Conservation (phyloP, 352 stramenopile species). For the Globisporangium iwayamae region DNA sequence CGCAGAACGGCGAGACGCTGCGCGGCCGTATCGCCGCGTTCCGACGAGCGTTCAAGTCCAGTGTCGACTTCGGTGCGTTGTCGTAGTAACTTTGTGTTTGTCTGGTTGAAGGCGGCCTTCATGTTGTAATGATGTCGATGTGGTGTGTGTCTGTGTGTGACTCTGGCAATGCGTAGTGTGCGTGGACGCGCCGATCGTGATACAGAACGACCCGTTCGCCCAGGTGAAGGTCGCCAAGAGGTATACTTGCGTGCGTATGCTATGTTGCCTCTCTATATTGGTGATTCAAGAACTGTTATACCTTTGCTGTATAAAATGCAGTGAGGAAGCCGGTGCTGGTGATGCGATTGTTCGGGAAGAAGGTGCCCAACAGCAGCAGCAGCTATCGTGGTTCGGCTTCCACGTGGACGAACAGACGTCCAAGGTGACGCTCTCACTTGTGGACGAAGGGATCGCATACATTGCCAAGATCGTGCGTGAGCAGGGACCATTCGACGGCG, state of each 20-base stretch:
- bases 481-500: slow-evolving; percentile 80
- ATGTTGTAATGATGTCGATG: neutral
- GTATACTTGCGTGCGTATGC: slow-evolving; percentile 22
- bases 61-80: slow-evolving; percentile 71
- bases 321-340: neutral
- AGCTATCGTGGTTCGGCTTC: slow-evolving; percentile 80
- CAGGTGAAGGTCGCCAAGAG: slow-evolving; percentile 40
- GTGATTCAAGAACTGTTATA: neutral
- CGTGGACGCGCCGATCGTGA: slow-evolving; percentile 67
- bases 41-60: slow-evolving; percentile 71
- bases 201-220: slow-evolving; percentile 64
- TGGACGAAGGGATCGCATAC: slow-evolving; percentile 71
- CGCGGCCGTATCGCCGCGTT: slow-evolving; percentile 70
- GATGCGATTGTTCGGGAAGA: slow-evolving; percentile 23
- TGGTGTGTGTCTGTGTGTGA: neutral
- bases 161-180: slow-evolving; percentile 42
- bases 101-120: neutral
- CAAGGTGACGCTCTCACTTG: slow-evolving; percentile 35
- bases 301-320: neutral
- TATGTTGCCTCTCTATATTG: slow-evolving; percentile 1
- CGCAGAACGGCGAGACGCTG: slow-evolving; percentile 72
- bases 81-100: neutral
- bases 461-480: slow-evolving; percentile 52
- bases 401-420: slow-evolving; percentile 38
- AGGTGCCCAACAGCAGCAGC: slow-evolving; percentile 27